These are phyloP conservation scores for Talaromyces sp. DNA, from an alignment of 2,329 filamentous ascomycete species.

Conservation along the genomic window DNA sequence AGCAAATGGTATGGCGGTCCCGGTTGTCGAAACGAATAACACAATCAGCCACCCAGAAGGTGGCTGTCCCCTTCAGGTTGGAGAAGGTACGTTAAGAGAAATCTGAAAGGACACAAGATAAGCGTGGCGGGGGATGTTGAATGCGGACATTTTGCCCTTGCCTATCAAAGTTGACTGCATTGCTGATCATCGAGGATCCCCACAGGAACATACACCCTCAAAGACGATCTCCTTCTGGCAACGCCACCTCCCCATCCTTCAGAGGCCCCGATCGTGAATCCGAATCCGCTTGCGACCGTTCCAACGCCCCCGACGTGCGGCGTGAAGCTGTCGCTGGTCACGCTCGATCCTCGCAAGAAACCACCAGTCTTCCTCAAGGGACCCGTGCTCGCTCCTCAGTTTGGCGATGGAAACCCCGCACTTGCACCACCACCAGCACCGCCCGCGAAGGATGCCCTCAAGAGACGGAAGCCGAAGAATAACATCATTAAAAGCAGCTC, in stretches of 20 bases:
- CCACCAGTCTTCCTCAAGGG: slow-evolving; percentile 42
- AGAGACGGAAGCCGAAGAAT: slow-evolving; percentile 92
- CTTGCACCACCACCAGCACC: slow-evolving; percentile 58
- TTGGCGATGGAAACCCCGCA: slow-evolving; percentile 82
- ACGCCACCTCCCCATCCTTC: slow-evolving; percentile 95
- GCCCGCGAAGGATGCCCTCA: slow-evolving; percentile 67
- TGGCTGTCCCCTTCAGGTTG: slow-evolving; percentile 87
- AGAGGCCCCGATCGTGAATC: slow-evolving; percentile 82
- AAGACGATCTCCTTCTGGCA: slow-evolving; percentile 88
- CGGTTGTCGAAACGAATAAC: slow-evolving; percentile 93
- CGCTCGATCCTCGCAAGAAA: slow-evolving; percentile 64
- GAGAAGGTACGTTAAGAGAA: slow-evolving; percentile 68
- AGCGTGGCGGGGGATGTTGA: neutral
- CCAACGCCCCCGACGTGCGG: slow-evolving; percentile 82
- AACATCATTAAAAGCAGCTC: slow-evolving; percentile 99
- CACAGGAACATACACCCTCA: slow-evolving; percentile 84
- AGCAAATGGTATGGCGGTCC: slow-evolving; percentile 67
- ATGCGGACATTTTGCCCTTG: neutral
- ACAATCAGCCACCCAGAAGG: slow-evolving; percentile 77
- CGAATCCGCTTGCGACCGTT: slow-evolving; percentile 86
- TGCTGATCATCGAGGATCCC: slow-evolving; percentile 26
- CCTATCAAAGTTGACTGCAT: neutral
- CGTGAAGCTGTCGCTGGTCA: slow-evolving; percentile 79
- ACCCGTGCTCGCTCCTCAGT: slow-evolving; percentile 61
- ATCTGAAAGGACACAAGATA: neutral